These are phyloP conservation scores for Dictyostelium brefeldianum DNA, from an alignment of 78 protist genomes.

Conservation along the genomic window DNA sequence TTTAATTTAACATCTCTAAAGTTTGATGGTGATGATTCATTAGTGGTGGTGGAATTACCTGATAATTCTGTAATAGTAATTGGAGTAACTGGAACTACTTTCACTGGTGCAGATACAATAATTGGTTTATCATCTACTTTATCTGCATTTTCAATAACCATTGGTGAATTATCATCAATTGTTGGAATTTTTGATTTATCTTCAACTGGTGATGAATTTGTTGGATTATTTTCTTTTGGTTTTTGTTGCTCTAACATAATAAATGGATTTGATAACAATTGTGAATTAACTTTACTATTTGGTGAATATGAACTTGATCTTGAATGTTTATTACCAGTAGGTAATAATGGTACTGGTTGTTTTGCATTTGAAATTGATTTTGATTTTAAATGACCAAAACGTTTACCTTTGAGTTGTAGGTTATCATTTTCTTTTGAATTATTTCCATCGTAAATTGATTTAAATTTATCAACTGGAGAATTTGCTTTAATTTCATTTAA, in stretches of 20 bases:
- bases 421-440: neutral
- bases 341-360: neutral
- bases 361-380: neutral
- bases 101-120: neutral
- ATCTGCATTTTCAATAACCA: neutral
- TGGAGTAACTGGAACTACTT: neutral
- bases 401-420: neutral
- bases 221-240: neutral
- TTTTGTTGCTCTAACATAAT: conserved; percentile 17
- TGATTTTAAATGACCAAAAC: neutral
- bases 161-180: neutral
- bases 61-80: neutral
- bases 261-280: conserved; percentile 2
- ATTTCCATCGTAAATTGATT: neutral
- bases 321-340: neutral
- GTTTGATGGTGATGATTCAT: neutral
- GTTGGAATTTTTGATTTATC: neutral
- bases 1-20: conserved; percentile 33
- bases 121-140: neutral
- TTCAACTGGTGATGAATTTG: neutral
- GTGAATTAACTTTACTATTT: conserved; percentile 4
- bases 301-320: conserved; percentile 21
- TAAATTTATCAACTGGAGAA: neutral
- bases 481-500: neutral
- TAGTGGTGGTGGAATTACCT: neutral